Conservation (phyloP, 352 stramenopile genomes). For the Phytophthora pseudosyringae region DNA sequence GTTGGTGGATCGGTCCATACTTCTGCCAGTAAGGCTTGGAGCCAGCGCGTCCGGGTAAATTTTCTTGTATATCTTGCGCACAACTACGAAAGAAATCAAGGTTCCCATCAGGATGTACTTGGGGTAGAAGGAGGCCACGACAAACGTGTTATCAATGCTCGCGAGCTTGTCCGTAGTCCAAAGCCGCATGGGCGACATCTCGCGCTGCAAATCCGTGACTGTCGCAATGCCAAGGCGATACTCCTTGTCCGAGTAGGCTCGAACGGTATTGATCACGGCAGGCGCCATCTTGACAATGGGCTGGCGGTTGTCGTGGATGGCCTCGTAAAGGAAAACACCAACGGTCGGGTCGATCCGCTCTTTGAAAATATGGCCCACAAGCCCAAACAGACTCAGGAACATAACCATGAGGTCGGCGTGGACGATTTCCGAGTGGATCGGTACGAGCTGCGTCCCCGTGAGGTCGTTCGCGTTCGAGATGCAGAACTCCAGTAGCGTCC, state of each 20-base stretch:
- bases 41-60: constrained; percentile 35
- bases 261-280: constrained; percentile 14
- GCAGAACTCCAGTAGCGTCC: constrained; percentile 53
- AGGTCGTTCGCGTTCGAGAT: constrained; percentile 42
- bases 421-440: constrained; percentile 41
- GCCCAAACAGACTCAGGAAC: constrained; percentile 36
- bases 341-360: constrained; percentile 35
- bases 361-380: constrained; percentile 34
- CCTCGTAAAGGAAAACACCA: constrained; percentile 33
- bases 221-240: constrained; percentile 37
- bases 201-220: constrained; percentile 26
- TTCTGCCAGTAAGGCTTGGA: constrained; percentile 31
- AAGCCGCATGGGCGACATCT: constrained; percentile 41
- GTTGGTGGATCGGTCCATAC: constrained; percentile 34
- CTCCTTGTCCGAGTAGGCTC: constrained; percentile 27
- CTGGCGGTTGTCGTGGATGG: constrained; percentile 36
- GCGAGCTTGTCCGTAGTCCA: constrained; percentile 40
- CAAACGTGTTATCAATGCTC: constrained; percentile 28
- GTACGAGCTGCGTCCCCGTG: constrained; percentile 26
- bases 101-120: constrained; percentile 37
- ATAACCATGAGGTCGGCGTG: constrained; percentile 52
- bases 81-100: constrained; percentile 27
- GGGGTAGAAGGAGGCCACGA: constrained; percentile 34
- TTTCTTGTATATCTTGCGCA: constrained; percentile 37
- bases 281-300: constrained; percentile 31